phyloP scores from a whole-genome alignment of 495 filamentous ascomycete genomes.

The Talaromyces adpressus region DNA sequence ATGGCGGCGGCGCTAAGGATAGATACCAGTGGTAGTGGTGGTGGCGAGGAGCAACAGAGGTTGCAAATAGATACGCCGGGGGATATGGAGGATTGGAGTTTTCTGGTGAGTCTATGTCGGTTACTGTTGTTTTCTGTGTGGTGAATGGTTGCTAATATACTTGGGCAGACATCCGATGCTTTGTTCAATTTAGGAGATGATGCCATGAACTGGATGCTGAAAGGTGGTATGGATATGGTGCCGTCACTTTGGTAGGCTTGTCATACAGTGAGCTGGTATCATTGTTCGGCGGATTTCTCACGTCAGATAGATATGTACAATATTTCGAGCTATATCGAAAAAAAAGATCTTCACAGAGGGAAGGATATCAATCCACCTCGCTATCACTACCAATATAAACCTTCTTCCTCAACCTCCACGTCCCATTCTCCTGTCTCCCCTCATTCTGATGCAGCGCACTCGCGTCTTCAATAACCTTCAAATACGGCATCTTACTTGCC shows the following conservation, averaged over 20 bases:
- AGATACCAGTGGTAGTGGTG: not conserved
- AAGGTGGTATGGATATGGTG: not conserved
- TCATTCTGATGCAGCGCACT: conserved; percentile 26
- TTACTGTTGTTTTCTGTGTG: not conserved
- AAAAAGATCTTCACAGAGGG: not conserved
- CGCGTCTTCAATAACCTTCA: conserved; percentile 37
- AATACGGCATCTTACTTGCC: conserved; percentile 38
- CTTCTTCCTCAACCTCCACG: conserved; percentile 43
- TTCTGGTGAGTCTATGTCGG: conserved; percentile 16
- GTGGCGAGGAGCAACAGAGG: conserved; percentile 3
- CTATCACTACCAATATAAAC: conserved; percentile 36
- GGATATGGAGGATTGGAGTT: conserved; percentile 18
- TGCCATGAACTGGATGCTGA: conserved; percentile 11
- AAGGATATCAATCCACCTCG: conserved; percentile 30
- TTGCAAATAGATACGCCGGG: not conserved
- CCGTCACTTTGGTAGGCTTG: not conserved
- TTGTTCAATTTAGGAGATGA: conserved; percentile 10
- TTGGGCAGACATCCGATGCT: conserved; percentile 7
- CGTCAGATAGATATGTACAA: not conserved
- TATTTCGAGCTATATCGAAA: not conserved
- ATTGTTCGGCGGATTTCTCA: not conserved
- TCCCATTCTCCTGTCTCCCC: conserved; percentile 13
- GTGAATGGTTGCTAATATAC: not conserved
- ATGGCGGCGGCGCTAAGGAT: conserved; percentile 12
- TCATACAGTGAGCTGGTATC: not conserved